Evolutionary conservation across 1,284 basidiomycete species (phyloP), one percentile per base, ranked within the genome.

Genomic region (Rhodotorula sp.): DNA sequence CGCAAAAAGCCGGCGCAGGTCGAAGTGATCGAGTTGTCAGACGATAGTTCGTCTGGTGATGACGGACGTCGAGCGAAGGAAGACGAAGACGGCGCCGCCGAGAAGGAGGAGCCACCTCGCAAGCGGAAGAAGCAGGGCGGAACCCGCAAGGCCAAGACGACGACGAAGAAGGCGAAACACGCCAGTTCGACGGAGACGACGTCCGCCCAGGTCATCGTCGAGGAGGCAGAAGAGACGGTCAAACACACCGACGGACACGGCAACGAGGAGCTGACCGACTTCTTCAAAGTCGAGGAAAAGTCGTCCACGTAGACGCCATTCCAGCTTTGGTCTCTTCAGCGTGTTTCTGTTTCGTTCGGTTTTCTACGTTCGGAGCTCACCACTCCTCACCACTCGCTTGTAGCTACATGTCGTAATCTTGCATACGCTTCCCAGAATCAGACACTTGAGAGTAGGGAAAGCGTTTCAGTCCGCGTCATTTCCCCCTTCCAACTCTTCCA

Each of bases 261-360:
- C 26, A 67, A 57, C 54, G 66, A 67, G 60, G 46, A 22, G 44
- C 14, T 67, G 18, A 62, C 54, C 33, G 55, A 67, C 22, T 67
- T 58, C 26, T 62, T 67, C 55, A 15, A 26, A 20, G 55, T 62
- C 46, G 33, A 45, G 20, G 48, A 53, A 7, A n/a, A 33, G 10
- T 10, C n/a, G 20, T 15, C 12, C 45, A 18, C 48, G n/a, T 29
- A n/a, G 42, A 57, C 22, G 30, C 33, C 4, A 18, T 29, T 54
- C 29, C 54, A 17, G 24, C 33, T 12, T 37, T 37, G 37, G 7
- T 37, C 37, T 37, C 12, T 37, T 7, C 33, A 33, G 33, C 37
- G n/a, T n/a, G n/a, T n/a, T n/a, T n/a, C n/a, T n/a, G n/a, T n/a
- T n/a, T n/a, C n/a, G n/a, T 37, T 10, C 14, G 7, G 7, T 14